phyloP scores from a whole-genome alignment of 1,284 basidiomycete species.

The Rhodotorula glutinis region DNA sequence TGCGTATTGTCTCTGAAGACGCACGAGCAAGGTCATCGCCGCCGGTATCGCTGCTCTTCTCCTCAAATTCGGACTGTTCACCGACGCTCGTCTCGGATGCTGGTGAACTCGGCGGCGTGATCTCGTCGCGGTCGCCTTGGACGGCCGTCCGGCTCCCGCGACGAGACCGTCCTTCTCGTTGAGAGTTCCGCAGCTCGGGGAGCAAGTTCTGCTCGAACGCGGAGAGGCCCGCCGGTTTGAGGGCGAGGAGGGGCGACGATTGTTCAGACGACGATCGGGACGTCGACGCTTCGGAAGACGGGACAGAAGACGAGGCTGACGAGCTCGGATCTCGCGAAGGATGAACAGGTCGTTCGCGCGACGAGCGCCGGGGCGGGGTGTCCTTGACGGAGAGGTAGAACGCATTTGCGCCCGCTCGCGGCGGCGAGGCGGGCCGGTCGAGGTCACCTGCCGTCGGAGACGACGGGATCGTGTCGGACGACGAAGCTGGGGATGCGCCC shows the following conservation, averaged over 20 bases:
- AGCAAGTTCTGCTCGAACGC: not conserved
- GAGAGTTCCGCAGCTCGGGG: not conserved
- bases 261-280: constrained; percentile 1
- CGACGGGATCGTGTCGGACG: not conserved
- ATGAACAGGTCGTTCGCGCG: not conserved
- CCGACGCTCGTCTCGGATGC: constrained; percentile 3
- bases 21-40: not conserved
- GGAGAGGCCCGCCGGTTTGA: not conserved
- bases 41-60: not conserved
- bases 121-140: not conserved
- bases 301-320: not conserved
- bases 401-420: too few relatives aligned
- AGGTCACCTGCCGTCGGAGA: not conserved
- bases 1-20: constrained; percentile 12
- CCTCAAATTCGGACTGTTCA: not conserved
- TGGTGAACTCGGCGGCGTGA: constrained; percentile 7
- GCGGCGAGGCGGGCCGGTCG: too few relatives aligned
- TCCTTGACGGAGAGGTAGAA: not conserved
- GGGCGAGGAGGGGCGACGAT: not conserved
- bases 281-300: constrained; percentile 3
- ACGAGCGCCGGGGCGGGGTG: not conserved
- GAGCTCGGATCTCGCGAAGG: not conserved
- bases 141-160: not conserved
- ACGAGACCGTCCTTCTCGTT: not conserved
- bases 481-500: not conserved